Percentiles rank a stretch among this genome's conserved stretches.
phyloP scores from a whole-genome alignment of 257 asterid species.

The Nicotiana sylvestris region DNA sequence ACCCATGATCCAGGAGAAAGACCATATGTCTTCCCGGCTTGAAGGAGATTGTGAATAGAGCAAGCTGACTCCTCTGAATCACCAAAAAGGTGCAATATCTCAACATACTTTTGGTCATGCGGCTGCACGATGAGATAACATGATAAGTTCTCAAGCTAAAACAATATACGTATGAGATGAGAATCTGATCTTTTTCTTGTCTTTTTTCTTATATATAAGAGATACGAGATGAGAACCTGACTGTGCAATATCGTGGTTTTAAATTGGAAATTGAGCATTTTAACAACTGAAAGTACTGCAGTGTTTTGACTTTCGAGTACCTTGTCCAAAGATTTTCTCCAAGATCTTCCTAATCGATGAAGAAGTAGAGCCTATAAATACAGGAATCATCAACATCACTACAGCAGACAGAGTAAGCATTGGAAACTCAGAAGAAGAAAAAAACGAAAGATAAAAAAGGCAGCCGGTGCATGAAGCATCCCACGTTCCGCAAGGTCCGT shows the following conservation, averaged over 20 bases:
- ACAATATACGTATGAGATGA: background rate
- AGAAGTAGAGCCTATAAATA: conserved; percentile 64
- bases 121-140: conserved; percentile 45
- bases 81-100: conserved; percentile 78
- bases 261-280: conserved; percentile 14
- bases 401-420: background rate
- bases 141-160: background rate
- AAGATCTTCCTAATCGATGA: conserved; percentile 81
- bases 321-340: conserved; percentile 81
- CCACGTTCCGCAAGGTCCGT: no score
- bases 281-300: conserved; percentile 12
- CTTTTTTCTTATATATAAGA: background rate
- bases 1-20: conserved; percentile 98
- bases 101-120: conserved; percentile 53
- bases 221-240: background rate
- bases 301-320: conserved; percentile 27
- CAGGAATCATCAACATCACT: background rate
- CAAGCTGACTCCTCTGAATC: conserved; percentile 76
- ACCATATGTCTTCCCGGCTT: conserved; percentile 82
- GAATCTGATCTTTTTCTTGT: background rate
- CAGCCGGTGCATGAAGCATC: no score
- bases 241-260: conserved; percentile 7
- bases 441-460: no score
- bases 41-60: conserved; percentile 93
- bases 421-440: background rate